Percentiles rank a stretch among this genome's conserved stretches.
phyloP scores from a whole-genome alignment of 495 filamentous ascomycete genomes.

The Glutinoglossum americanum region DNA sequence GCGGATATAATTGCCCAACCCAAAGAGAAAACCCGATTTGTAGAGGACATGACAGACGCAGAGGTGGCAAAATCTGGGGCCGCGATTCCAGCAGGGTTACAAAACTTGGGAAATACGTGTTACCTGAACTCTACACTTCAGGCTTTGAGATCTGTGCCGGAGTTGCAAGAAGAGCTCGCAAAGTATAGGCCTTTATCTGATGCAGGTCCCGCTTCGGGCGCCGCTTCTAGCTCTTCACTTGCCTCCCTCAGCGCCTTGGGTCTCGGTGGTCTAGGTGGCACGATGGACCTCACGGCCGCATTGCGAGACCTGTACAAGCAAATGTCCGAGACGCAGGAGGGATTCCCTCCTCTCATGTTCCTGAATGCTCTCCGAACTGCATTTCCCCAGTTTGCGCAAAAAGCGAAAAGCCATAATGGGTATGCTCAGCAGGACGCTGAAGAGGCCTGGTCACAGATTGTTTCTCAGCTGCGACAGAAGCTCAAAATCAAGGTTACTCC shows the following conservation, averaged over 20 bases:
- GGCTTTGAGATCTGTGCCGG: conserved; percentile 68
- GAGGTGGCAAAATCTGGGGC: conserved; percentile 65
- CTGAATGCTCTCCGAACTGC: conserved; percentile 55
- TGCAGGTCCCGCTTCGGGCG: conserved; percentile 15
- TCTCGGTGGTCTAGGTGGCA: conserved; percentile 34
- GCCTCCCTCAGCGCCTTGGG: conserved; percentile 34
- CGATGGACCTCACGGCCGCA: conserved; percentile 54
- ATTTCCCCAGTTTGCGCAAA: conserved; percentile 90
- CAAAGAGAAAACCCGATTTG: conserved; percentile 63
- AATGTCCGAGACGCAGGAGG: conserved; percentile 81
- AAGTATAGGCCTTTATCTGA: conserved; percentile 34
- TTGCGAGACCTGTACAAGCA: conserved; percentile 77
- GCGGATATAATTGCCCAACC: conserved; percentile 38
- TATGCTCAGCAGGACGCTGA: conserved; percentile 96
- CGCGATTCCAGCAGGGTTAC: conserved; percentile 69
- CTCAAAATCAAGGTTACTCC: conserved; percentile 36
- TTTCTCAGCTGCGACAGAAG: conserved; percentile 65
- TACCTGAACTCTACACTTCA: conserved; percentile 96
- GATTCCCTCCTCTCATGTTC: conserved; percentile 70
- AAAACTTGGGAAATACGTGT: conserved; percentile 93
- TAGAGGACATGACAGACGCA: conserved; percentile 96
- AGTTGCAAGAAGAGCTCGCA: conserved; percentile 61
- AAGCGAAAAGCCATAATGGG: conserved; percentile 53
- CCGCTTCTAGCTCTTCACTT: conserved; percentile 18
- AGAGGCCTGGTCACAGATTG: conserved; percentile 93